Evolutionary conservation across 768 basidiomycete species (phyloP).

Genomic region (Suillus placidus): DNA sequence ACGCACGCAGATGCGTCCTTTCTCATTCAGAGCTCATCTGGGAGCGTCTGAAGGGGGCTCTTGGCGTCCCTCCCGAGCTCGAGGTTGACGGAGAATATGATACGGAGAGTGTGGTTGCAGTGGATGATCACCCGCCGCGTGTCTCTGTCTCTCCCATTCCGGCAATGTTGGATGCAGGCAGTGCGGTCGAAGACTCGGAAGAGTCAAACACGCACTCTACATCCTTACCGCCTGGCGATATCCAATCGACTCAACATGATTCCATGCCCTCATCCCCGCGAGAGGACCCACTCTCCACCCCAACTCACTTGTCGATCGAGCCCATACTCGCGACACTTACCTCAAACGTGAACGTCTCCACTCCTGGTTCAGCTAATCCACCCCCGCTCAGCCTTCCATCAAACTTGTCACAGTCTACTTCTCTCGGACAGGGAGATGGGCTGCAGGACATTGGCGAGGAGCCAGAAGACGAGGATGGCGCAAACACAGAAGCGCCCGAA

Average conservation of each 20-base stretch:
- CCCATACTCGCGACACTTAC: conserved; percentile 49
- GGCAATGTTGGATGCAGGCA: conserved; percentile 5
- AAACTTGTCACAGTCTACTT: conserved; percentile 32
- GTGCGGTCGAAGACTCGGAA: background rate
- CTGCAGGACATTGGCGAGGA: conserved; percentile 58
- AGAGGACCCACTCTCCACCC: conserved; percentile 9
- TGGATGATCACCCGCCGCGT: conserved; percentile 30
- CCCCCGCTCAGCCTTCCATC: conserved; percentile 42
- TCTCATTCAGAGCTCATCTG: conserved; percentile 84
- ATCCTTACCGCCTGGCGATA: background rate
- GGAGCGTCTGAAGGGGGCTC: conserved; percentile 86
- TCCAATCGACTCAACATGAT: conserved; percentile 1
- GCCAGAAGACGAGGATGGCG: conserved; percentile 54
- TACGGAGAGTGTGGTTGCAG: conserved; percentile 32
- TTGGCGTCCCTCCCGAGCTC: conserved; percentile 86
- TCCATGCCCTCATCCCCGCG: conserved; percentile 16
- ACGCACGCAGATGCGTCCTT: conserved; percentile 74
- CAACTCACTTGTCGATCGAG: conserved; percentile 41
- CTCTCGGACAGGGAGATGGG: conserved; percentile 32
- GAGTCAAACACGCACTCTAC: background rate
- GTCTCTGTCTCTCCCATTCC: conserved; percentile 34
- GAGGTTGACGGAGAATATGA: conserved; percentile 54
- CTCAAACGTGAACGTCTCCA: conserved; percentile 19
- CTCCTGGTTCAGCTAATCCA: conserved; percentile 31
- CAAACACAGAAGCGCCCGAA: conserved; percentile 13